These are phyloP conservation scores for Sporothrix brasiliensis DNA, from an alignment of 2,329 filamentous ascomycete species.

Conservation along the genomic window DNA sequence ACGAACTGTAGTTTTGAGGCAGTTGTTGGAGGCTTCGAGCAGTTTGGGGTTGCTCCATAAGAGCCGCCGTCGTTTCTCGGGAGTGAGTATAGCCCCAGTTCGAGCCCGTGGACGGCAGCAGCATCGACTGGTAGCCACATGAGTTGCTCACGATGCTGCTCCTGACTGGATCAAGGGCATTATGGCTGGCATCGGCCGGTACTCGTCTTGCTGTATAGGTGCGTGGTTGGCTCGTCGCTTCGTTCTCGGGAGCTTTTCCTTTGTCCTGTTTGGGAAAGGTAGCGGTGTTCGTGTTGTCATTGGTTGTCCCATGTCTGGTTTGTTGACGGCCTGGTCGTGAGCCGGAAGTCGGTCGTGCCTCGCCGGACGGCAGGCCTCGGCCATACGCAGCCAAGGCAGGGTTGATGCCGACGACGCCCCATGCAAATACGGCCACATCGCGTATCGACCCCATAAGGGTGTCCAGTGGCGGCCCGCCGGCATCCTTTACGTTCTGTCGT, in stretches of 20 bases:
- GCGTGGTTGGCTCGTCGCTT: not conserved
- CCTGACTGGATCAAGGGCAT: not conserved
- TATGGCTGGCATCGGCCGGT: not conserved
- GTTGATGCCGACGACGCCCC: conserved; percentile 80
- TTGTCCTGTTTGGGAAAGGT: not conserved
- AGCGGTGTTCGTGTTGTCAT: not conserved
- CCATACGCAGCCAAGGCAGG: conserved; percentile 68
- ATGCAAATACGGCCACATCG: conserved; percentile 85
- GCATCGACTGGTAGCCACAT: conserved; percentile 9
- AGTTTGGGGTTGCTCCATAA: not conserved
- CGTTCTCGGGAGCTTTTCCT: not conserved
- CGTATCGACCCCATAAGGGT: conserved; percentile 79
- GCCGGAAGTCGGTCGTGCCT: conserved; percentile 57
- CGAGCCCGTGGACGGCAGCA: not conserved
- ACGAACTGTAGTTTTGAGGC: not conserved
- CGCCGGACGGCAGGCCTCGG: conserved; percentile 63
- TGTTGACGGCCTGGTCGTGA: not conserved
- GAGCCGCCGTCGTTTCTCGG: not conserved
- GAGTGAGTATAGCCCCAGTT: not conserved
- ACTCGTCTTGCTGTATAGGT: not conserved
- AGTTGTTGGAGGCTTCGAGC: not conserved
- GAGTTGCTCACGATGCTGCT: not conserved
- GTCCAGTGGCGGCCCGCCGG: conserved; percentile 58
- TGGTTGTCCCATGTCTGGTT: not conserved
- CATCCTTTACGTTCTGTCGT: conserved; percentile 50